These are phyloP conservation scores for Komagataella phaffii DNA, from an alignment of 805 yeast genomes.

Conservation along the genomic window DNA sequence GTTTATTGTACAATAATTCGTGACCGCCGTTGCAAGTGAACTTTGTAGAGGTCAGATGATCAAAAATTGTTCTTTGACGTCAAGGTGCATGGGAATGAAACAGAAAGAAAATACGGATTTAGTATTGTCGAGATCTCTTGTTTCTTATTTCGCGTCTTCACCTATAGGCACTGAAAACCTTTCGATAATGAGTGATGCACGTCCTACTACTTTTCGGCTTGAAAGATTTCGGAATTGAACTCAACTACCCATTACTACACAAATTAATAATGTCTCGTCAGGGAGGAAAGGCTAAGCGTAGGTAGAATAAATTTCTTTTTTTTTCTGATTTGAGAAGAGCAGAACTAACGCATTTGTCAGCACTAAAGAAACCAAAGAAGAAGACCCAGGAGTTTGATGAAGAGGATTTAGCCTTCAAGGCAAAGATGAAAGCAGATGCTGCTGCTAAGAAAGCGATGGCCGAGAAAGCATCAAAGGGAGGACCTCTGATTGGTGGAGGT, in stretches of 20 bases:
- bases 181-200: background rate
- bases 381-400: conserved; percentile 65
- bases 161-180: too few species aligned
- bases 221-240: background rate
- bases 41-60: too few species aligned
- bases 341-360: conserved; percentile 10
- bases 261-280: conserved; percentile 21
- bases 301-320: conserved; percentile 10
- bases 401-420: conserved; percentile 82
- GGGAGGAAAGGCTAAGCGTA: conserved; percentile 92
- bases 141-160: too few species aligned
- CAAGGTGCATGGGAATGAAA: too few species aligned
- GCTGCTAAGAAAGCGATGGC: conserved; percentile 88
- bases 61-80: too few species aligned
- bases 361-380: conserved; percentile 75
- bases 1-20: too few species aligned
- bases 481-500: conserved; percentile 89
- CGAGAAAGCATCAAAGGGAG: conserved; percentile 76
- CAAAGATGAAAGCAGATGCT: conserved; percentile 90
- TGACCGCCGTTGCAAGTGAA: too few species aligned
- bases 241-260: background rate
- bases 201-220: background rate
- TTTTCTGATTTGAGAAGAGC: background rate
- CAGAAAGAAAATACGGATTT: too few species aligned
- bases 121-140: too few species aligned